Conservation (phyloP, 202 grass and related monocot genomes). For the Digitaria exilis region DNA sequence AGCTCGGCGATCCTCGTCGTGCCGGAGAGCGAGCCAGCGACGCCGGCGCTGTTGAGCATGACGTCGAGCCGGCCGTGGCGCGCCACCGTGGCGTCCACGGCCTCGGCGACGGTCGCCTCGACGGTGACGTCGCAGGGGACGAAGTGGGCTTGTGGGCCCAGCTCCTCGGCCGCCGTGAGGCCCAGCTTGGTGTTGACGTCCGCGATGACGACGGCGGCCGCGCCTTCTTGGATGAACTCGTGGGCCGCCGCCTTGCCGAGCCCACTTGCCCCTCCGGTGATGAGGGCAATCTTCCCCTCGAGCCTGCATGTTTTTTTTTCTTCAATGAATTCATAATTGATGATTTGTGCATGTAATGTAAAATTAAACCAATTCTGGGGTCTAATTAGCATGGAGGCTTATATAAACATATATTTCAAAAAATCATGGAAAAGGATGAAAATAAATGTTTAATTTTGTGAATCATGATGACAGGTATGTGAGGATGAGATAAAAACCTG, state of each 20-base stretch:
- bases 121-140: slow-evolving; percentile 66
- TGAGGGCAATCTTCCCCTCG: neutral
- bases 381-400: too few species aligned
- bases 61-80: slow-evolving; percentile 64
- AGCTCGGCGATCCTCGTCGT: slow-evolving; percentile 50
- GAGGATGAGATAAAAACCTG: neutral
- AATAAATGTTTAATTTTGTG: neutral
- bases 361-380: too few species aligned
- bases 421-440: neutral
- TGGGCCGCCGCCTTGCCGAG: neutral
- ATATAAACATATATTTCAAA: neutral
- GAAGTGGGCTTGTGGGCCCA: slow-evolving; percentile 58
- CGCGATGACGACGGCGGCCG: slow-evolving; percentile 54
- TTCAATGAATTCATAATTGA: neutral
- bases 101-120: slow-evolving; percentile 60
- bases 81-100: slow-evolving; percentile 55
- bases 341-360: too few species aligned
- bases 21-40: slow-evolving; percentile 25
- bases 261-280: slow-evolving; percentile 6
- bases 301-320: neutral
- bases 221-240: neutral
- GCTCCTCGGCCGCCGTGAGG: slow-evolving; percentile 28
- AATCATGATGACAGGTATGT: too few species aligned
- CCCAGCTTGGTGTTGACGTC: slow-evolving; percentile 61
- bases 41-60: slow-evolving; percentile 82